Percentiles rank a stretch among this genome's conserved stretches.
Evolutionary conservation across 257 asterid genomes (phyloP).

Genomic region (Leonotis leonurus): DNA sequence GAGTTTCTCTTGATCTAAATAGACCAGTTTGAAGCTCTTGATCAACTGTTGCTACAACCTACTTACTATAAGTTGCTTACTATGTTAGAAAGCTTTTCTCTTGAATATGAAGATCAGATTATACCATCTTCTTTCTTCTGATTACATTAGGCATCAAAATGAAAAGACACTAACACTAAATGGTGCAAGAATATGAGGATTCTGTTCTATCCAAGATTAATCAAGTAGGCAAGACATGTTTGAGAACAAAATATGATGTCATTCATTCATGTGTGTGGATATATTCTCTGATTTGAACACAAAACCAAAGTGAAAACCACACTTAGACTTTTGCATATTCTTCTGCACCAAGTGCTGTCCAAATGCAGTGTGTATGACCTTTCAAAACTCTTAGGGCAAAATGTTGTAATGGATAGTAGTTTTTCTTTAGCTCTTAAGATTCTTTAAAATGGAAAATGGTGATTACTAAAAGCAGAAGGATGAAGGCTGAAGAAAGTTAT

Average conservation of each 20-base stretch:
- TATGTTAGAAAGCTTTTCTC: too few species aligned
- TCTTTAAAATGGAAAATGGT: background rate
- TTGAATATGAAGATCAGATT: background rate
- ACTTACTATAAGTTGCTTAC: too few species aligned
- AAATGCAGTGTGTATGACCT: slow-evolving; percentile 9
- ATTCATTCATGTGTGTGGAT: background rate
- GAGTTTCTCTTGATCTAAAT: background rate
- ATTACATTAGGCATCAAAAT: background rate
- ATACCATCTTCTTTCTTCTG: background rate
- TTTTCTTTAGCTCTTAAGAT: background rate
- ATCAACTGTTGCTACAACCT: background rate
- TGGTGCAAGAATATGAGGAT: background rate
- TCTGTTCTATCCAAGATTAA: background rate
- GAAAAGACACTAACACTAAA: background rate
- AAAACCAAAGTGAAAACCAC: slow-evolving; percentile 1
- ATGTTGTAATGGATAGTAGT: background rate
- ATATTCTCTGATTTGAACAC: background rate
- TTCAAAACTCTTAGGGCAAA: slow-evolving; percentile 15
- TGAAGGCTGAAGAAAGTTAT: background rate
- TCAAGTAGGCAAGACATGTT: background rate
- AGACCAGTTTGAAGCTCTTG: background rate
- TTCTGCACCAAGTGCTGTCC: background rate
- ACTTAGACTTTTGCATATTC: slow-evolving; percentile 1
- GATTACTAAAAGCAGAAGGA: background rate
- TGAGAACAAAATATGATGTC: background rate